Conservation (phyloP, 306 rosid species). For the Prosopis cineraria region DNA sequence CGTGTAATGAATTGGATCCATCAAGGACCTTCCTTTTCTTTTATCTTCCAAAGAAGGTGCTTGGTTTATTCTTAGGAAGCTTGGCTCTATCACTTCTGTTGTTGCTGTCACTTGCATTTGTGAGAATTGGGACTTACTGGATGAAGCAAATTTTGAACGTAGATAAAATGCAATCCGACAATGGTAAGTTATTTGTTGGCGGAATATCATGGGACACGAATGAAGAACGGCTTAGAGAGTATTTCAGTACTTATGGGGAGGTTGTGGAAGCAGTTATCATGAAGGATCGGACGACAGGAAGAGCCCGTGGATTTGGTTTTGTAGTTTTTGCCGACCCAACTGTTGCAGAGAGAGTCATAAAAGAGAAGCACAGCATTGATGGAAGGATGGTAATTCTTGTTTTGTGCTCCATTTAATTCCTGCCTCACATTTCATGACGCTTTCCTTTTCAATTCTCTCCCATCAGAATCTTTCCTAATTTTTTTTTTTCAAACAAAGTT, state of each 20-base stretch:
- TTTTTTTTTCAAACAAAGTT: slow-evolving; percentile 4
- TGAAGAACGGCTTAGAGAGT: slow-evolving; percentile 95
- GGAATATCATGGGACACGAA: slow-evolving; percentile 99
- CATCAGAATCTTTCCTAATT: neutral
- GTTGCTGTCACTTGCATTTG: slow-evolving; percentile 47
- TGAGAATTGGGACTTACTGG: slow-evolving; percentile 41
- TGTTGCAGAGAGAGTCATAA: slow-evolving; percentile 73
- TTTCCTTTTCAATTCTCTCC: slow-evolving; percentile 32
- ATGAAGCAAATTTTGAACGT: slow-evolving; percentile 45
- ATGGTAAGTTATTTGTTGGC: slow-evolving; percentile 89
- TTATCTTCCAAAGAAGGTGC: slow-evolving; percentile 27
- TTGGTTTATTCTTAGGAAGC: neutral
- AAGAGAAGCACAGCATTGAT: slow-evolving; percentile 93
- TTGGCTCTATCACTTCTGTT: slow-evolving; percentile 25
- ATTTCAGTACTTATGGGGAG: slow-evolving; percentile 83
- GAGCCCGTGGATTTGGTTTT: slow-evolving; percentile 97
- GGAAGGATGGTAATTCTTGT: slow-evolving; percentile 85
- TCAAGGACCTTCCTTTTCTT: slow-evolving; percentile 5
- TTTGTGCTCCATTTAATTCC: slow-evolving; percentile 19
- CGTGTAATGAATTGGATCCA: slow-evolving; percentile 51
- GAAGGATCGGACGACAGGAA: slow-evolving; percentile 98
- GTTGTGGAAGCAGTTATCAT: slow-evolving; percentile 96
- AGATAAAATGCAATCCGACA: slow-evolving; percentile 97
- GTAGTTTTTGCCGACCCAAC: slow-evolving; percentile 82
- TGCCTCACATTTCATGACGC: slow-evolving; percentile 33